phyloP scores from a whole-genome alignment of 306 rosid species.

The Erythrophleum fordii region DNA sequence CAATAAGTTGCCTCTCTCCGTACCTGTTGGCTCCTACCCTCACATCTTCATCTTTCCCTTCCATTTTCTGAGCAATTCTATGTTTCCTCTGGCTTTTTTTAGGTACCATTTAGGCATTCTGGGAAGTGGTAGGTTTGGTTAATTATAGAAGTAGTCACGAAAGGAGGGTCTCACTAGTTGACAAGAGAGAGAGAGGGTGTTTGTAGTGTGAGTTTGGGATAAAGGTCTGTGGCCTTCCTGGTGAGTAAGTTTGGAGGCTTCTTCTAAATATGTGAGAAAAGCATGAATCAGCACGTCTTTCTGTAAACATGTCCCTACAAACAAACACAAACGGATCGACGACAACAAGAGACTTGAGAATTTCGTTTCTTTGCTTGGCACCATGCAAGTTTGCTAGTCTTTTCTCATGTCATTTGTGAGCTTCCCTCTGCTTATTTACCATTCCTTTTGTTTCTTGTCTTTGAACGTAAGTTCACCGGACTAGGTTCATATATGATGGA shows the following conservation, averaged over 20 bases:
- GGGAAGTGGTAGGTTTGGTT: not conserved
- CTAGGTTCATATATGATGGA: too few relatives aligned
- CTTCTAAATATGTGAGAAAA: not conserved
- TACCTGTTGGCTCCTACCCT: constrained; percentile 51
- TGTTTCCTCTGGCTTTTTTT: not conserved
- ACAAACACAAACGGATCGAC: constrained; percentile 32
- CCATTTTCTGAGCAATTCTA: constrained; percentile 31
- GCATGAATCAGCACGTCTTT: not conserved
- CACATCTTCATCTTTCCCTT: constrained; percentile 53
- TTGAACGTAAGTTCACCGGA: too few relatives aligned
- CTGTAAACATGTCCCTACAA: not conserved
- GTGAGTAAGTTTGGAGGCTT: not conserved
- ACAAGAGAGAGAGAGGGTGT: constrained; percentile 37
- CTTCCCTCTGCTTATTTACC: not conserved
- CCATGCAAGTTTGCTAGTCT: constrained; percentile 5
- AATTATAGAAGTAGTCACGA: not conserved
- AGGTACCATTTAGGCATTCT: not conserved
- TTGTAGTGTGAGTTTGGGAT: constrained; percentile 37
- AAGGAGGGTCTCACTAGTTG: not conserved
- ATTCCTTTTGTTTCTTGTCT: not conserved
- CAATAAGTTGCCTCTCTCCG: constrained; percentile 50
- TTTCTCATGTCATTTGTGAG: not conserved
- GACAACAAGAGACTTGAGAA: not conserved
- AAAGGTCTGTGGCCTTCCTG: constrained; percentile 16
- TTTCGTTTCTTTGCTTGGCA: constrained; percentile 16